Percentiles rank a stretch among this genome's conserved stretches.
Evolutionary conservation across 177 flowering plant genomes (phyloP).

Genomic region (Tripterygium wilfordii): DNA sequence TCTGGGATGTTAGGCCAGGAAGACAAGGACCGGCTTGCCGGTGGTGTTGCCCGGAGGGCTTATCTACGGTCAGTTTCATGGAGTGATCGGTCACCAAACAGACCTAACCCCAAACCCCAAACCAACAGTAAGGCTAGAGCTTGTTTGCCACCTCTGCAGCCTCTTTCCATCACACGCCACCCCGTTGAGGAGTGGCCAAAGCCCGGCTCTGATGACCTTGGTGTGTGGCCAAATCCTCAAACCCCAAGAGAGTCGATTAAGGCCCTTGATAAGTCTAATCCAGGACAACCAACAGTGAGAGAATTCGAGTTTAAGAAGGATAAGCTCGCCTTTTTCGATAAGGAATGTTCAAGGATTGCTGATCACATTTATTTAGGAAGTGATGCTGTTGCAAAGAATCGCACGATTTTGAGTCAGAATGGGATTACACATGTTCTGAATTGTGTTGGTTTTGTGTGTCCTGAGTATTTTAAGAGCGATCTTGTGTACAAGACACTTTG

Average conservation of each 20-base stretch:
- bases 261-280: slow-evolving; percentile 7
- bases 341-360: slow-evolving; percentile 60
- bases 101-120: slow-evolving; percentile 31
- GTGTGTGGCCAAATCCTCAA: slow-evolving; percentile 52
- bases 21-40: slow-evolving; percentile 21
- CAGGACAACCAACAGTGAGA: slow-evolving; percentile 21
- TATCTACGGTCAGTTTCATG: slow-evolving; percentile 64
- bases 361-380: slow-evolving; percentile 69
- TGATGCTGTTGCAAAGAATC: slow-evolving; percentile 60
- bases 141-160: slow-evolving; percentile 32
- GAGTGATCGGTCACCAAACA: slow-evolving; percentile 48
- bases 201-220: slow-evolving; percentile 5
- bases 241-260: slow-evolving; percentile 39
- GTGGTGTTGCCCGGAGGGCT: slow-evolving; percentile 23
- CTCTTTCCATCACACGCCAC: slow-evolving; percentile 37
- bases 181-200: slow-evolving; percentile 24
- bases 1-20: slow-evolving; percentile 41
- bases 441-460: slow-evolving; percentile 72
- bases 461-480: slow-evolving; percentile 67
- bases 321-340: slow-evolving; percentile 61
- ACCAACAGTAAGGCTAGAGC: slow-evolving; percentile 10
- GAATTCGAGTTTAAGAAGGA: slow-evolving; percentile 55
- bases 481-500: slow-evolving; percentile 75
- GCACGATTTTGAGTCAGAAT: slow-evolving; percentile 44
- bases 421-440: slow-evolving; percentile 70